These are phyloP conservation scores for Neoboletus magnificus DNA, from an alignment of 768 basidiomycete genomes.

Conservation along the genomic window DNA sequence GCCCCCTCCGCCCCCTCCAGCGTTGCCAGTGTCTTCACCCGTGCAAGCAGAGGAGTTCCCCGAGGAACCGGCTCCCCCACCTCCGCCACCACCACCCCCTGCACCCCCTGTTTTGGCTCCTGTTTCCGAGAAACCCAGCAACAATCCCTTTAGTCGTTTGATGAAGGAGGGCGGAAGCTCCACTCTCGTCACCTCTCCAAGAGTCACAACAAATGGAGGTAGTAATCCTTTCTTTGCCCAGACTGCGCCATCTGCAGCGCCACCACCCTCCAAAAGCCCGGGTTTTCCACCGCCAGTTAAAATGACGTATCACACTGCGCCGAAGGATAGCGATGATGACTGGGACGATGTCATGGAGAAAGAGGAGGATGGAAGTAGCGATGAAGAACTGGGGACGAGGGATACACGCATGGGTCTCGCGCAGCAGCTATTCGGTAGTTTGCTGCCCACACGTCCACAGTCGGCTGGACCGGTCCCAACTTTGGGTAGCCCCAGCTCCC, in stretches of 20 bases:
- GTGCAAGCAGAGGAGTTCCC: conserved; percentile 9
- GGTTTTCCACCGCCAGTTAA: conserved; percentile 47
- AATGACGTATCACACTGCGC: conserved; percentile 59
- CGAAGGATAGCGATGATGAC: conserved; percentile 63
- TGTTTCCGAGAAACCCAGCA: conserved; percentile 49
- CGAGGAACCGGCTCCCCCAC: conserved; percentile 29
- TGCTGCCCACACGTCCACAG: conserved; percentile 57
- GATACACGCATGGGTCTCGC: conserved; percentile 70
- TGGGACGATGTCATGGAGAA: conserved; percentile 85
- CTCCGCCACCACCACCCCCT: conserved; percentile 30
- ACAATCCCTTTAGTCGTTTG: conserved; percentile 79
- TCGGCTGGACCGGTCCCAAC: conserved; percentile 44
- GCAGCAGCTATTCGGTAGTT: conserved; percentile 70
- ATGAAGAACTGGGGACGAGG: conserved; percentile 74
- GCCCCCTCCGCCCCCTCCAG: conserved; percentile 37
- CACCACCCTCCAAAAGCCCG: conserved; percentile 36
- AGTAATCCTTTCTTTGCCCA: conserved; percentile 75
- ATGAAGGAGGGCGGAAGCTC: conserved; percentile 46
- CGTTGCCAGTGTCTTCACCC: conserved; percentile 27
- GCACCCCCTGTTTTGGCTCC: conserved; percentile 29
- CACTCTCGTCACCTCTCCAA: conserved; percentile 17
- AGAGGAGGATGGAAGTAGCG: conserved; percentile 66
- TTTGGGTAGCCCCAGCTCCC: conserved; percentile 23
- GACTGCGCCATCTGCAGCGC: conserved; percentile 36
- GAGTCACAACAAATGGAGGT: conserved; percentile 39